Evolutionary conservation across 495 filamentous ascomycete species (phyloP).

Genomic region (Penicillium turbatum): DNA sequence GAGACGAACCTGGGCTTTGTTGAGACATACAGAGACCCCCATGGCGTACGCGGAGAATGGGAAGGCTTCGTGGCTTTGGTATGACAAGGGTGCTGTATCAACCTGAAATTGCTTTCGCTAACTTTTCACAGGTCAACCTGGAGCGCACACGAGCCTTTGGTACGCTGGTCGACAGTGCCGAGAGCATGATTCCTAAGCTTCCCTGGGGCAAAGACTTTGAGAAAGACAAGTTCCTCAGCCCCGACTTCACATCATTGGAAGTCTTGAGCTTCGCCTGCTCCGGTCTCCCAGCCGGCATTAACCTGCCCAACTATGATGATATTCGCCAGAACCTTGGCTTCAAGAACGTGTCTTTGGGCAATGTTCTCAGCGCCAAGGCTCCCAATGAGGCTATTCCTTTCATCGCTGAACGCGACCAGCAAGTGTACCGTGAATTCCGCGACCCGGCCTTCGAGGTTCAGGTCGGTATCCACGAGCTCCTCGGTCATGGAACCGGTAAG

Average conservation of each 20-base stretch:
- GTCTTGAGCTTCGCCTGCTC: conserved; percentile 71
- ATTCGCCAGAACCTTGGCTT: conserved; percentile 92
- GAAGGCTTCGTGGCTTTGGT: conserved; percentile 85
- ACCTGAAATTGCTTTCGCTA: conserved; percentile 4
- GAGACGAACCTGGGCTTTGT: conserved; percentile 94
- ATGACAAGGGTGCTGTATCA: conserved; percentile 2
- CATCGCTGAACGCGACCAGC: conserved; percentile 66
- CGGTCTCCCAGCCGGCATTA: conserved; percentile 77
- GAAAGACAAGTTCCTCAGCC: conserved; percentile 89
- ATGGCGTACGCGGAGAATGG: conserved; percentile 93
- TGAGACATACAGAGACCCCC: conserved; percentile 93
- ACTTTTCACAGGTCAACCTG: conserved; percentile 59
- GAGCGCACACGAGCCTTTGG: conserved; percentile 90
- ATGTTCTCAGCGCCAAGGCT: conserved; percentile 84
- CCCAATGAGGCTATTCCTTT: conserved; percentile 90
- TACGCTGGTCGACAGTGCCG: conserved; percentile 74
- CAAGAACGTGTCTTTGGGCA: conserved; percentile 93
- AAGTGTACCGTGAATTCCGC: conserved; percentile 71
- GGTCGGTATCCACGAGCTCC: conserved; percentile 91
- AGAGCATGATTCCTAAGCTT: conserved; percentile 76
- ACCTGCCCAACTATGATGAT: conserved; percentile 89
- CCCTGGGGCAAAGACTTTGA: conserved; percentile 89
- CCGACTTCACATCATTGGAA: conserved; percentile 88
- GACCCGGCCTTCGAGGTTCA: conserved; percentile 91
- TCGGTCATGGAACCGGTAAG: conserved; percentile 95